A percentile compares a stretch with the other conserved stretches of the same genome.
phyloP scores from a whole-genome alignment of 257 asterid species.

The Verbena officinalis region DNA sequence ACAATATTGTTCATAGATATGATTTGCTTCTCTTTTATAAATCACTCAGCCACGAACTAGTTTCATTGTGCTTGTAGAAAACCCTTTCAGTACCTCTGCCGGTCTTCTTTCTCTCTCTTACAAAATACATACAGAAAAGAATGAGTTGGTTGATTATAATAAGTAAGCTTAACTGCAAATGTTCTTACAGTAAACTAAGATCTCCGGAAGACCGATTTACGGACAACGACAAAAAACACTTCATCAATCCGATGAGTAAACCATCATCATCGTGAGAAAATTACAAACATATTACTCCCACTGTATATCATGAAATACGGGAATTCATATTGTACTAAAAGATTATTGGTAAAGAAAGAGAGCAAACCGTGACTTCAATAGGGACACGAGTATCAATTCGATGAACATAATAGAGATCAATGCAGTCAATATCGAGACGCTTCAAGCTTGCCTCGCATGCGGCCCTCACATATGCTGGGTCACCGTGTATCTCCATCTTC shows the following conservation, averaged over 20 bases:
- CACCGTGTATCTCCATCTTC: slow-evolving; percentile 32
- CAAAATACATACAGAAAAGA: neutral
- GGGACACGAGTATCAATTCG: slow-evolving; percentile 39
- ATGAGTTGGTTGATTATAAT: neutral
- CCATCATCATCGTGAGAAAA: no score
- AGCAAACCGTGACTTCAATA: slow-evolving; percentile 36
- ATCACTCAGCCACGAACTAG: no score
- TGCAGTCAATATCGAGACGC: slow-evolving; percentile 38
- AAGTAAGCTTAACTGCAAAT: neutral
- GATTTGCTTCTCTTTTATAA: no score
- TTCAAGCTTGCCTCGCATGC: slow-evolving; percentile 42
- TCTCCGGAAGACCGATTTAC: neutral
- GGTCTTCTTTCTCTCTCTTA: neutral
- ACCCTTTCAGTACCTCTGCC: neutral
- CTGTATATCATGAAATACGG: no score
- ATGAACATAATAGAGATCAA: slow-evolving; percentile 38
- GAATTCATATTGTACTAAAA: neutral
- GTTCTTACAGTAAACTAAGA: neutral
- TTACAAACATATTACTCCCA: no score
- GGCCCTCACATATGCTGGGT: slow-evolving; percentile 39
- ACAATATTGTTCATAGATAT: neutral
- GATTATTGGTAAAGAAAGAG: neutral
- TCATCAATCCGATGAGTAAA: no score
- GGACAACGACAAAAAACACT: no score
- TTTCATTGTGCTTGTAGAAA: neutral